These are phyloP conservation scores for Diaporthe destruens DNA, from an alignment of 2,329 filamentous ascomycete species.

Conservation along the genomic window DNA sequence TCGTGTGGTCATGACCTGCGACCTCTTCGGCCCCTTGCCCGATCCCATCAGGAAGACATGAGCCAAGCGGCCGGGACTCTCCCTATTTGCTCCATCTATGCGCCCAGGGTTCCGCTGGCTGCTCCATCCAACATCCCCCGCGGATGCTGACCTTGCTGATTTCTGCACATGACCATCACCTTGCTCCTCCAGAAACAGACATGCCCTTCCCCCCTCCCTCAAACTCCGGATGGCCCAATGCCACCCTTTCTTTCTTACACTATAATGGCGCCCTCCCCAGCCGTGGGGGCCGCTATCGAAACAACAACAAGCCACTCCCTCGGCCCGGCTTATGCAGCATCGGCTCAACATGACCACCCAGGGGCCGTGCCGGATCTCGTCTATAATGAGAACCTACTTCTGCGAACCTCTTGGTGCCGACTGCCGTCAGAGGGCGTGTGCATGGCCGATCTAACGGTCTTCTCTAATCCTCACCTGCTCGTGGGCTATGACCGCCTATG, in stretches of 20 bases:
- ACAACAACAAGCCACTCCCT: not conserved
- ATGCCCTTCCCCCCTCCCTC: not conserved
- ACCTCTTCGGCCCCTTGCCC: not conserved
- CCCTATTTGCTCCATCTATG: slow-evolving; percentile 26
- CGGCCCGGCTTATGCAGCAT: slow-evolving; percentile 1
- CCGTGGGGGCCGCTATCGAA: not conserved
- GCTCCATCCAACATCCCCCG: not conserved
- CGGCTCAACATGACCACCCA: not conserved
- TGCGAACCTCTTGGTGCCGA: not conserved
- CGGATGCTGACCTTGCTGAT: not conserved
- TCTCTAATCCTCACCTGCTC: not conserved
- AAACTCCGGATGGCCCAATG: not conserved
- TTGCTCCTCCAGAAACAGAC: not conserved
- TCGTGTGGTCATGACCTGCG: not conserved
- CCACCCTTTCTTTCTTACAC: slow-evolving; percentile 3
- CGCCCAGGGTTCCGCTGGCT: slow-evolving; percentile 4
- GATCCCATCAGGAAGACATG: slow-evolving; percentile 17
- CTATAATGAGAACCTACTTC: not conserved
- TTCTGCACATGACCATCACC: slow-evolving; percentile 20
- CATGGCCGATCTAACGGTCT: not conserved
- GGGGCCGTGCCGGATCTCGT: not conserved
- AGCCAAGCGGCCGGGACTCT: slow-evolving; percentile 27
- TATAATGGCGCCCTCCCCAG: not conserved
- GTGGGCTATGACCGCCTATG: not conserved
- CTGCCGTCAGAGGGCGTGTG: not conserved